Base-by-base conservation (phyloP, 1,284 basidiomycete genomes). In the Trametes sp. region DNA sequence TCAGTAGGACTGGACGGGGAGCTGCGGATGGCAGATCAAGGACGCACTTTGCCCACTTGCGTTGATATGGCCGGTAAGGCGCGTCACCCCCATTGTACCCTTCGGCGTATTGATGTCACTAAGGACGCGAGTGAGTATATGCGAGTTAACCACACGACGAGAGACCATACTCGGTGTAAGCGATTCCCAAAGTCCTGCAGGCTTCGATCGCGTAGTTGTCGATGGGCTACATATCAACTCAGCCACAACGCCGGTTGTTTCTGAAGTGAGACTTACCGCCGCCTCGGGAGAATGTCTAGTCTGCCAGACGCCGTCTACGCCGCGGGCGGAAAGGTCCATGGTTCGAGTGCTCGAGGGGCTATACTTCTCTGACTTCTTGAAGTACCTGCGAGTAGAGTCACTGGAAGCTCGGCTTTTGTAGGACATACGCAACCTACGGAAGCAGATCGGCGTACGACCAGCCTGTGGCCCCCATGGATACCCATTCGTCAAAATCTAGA, bases 401-500 rank as follows among this genome's bases (percentile, higher is more conserved):
- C 4, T 13, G n/a, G 21, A 38, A 41, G 6, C 28, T 9, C 14
- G 14, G 24, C n/a, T n/a, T n/a, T n/a, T n/a, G n/a, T n/a, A n/a
- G n/a, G n/a, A n/a, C n/a, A n/a, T n/a, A n/a, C n/a, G n/a, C n/a
- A n/a, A 61, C 74, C 49, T 64, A 78, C 63, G 72, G 73, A 50
- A 71, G 63, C 55, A 80, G 65, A 33, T 72, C 68, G 1, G 69
- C 57, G 55, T 75, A 78, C 1, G 62, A 60, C 79, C 79, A 81
- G 3, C 76, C 79, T 6, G 61, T 69, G 1, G 74, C 77, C 16
- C 77, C 77, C 0, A 65, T 61, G 13, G 66, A 50, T 8, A 67
- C 78, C 80, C 80, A 81, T 29, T 70, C 68, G 45, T 78, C 74
- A 53, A 78, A 81, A 59, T 81, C 80, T 63, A 67, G 11, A 14